These are phyloP conservation scores for Colletotrichum musae DNA, from an alignment of 2,329 filamentous ascomycete genomes.

Conservation along the genomic window DNA sequence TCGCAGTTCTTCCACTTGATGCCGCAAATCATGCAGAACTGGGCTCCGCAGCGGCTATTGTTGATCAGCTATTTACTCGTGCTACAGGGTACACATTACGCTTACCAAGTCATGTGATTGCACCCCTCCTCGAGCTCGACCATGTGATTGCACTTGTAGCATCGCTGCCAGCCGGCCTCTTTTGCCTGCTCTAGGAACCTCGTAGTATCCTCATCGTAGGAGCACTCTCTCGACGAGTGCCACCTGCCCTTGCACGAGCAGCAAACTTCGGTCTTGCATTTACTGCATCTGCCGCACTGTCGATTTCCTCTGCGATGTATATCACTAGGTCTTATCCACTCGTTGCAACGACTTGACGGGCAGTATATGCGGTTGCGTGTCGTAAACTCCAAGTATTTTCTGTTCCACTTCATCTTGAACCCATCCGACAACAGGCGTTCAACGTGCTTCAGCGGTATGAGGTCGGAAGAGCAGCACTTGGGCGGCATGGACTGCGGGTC, in stretches of 20 bases:
- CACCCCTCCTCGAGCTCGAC: constrained; percentile 87
- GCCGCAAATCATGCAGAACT: constrained; percentile 92
- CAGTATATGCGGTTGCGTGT: constrained; percentile 85
- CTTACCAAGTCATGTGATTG: constrained; percentile 90
- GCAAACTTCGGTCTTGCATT: constrained; percentile 83
- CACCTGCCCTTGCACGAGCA: constrained; percentile 80
- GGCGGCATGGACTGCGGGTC: constrained; percentile 90
- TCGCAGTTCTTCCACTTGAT: constrained; percentile 86
- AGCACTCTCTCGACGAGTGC: constrained; percentile 79
- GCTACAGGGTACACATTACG: constrained; percentile 34
- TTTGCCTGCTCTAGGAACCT: constrained; percentile 76
- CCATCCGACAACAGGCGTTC: constrained; percentile 79
- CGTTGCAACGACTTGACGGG: constrained; percentile 78
- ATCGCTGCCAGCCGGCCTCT: constrained; percentile 81
- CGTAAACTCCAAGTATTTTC: constrained; percentile 83
- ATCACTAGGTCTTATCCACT: constrained; percentile 83
- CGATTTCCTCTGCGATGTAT: constrained; percentile 72
- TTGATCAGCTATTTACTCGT: constrained; percentile 35
- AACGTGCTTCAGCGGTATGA: constrained; percentile 83
- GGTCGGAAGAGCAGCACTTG: constrained; percentile 80
- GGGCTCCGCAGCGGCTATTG: constrained; percentile 79
- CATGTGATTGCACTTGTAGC: constrained; percentile 79
- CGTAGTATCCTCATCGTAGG: constrained; percentile 77
- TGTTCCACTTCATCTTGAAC: constrained; percentile 87
- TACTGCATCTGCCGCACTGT: constrained; percentile 78